These are phyloP conservation scores for Cryptococcus amylolentus DNA, from an alignment of 1,284 basidiomycete genomes.

Conservation along the genomic window DNA sequence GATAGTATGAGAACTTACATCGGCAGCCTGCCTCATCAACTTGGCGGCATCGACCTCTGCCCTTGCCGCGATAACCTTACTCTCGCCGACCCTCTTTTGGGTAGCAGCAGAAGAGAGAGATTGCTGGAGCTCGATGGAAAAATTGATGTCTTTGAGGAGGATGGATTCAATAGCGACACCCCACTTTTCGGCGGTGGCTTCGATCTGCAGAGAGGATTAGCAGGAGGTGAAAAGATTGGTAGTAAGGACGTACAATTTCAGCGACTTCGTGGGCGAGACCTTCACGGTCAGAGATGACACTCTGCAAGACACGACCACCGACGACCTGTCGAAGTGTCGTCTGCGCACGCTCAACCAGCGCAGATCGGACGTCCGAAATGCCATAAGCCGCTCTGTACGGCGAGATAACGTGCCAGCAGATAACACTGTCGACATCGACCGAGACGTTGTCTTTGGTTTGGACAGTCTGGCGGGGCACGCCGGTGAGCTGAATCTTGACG, in stretches of 20 bases:
- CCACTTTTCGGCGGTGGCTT: slow-evolving; percentile 69
- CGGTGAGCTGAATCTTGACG: slow-evolving; percentile 88
- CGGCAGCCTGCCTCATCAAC: slow-evolving; percentile 70
- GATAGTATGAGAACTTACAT: slow-evolving; percentile 24
- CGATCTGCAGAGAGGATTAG: slow-evolving; percentile 34
- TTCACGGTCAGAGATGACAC: slow-evolving; percentile 71
- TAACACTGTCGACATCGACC: slow-evolving; percentile 46
- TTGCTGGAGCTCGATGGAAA: slow-evolving; percentile 85
- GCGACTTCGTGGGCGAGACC: slow-evolving; percentile 94
- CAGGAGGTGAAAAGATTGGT: not conserved
- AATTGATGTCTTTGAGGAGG: slow-evolving; percentile 71
- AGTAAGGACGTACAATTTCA: slow-evolving; percentile 66
- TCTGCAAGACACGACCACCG: slow-evolving; percentile 66
- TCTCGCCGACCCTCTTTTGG: slow-evolving; percentile 85
- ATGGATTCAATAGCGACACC: slow-evolving; percentile 93
- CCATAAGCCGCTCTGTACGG: slow-evolving; percentile 86
- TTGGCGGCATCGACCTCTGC: slow-evolving; percentile 93
- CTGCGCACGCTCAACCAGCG: slow-evolving; percentile 88
- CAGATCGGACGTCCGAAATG: slow-evolving; percentile 80
- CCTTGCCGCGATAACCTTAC: slow-evolving; percentile 87
- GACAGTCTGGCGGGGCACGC: slow-evolving; percentile 77
- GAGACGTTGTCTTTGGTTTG: slow-evolving; percentile 67
- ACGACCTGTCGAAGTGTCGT: slow-evolving; percentile 94
- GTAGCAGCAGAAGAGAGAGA: slow-evolving; percentile 89
- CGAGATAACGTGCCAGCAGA: slow-evolving; percentile 56